Base-by-base conservation (phyloP, 805 yeast species). In the Cyberlindnera americana region DNA sequence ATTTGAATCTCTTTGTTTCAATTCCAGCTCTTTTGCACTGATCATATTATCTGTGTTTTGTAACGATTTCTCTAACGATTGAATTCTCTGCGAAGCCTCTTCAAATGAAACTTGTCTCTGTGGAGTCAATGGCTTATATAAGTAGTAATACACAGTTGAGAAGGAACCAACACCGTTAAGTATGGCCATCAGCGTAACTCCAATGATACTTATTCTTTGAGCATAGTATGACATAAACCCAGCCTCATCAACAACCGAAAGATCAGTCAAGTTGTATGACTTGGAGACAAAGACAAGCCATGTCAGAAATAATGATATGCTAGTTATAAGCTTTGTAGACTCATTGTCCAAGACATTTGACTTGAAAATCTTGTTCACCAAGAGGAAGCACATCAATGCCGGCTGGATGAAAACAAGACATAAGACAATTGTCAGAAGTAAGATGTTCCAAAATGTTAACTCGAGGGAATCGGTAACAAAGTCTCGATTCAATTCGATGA, bases 111-210 rank as follows among this genome's bases (percentile, higher is more conserved):
- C 23, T 7, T 40, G 33, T 9, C 21, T 15, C 18, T 14, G 34
- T 11, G 41, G 34, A 1, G 30, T 36, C 9, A 43, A 23, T 18
- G 28, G 44, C 38, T 43, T 41, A 28, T 41, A 53, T 6, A 53
- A 27, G 24, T 42, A 46, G 35, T 55, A 57, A 37, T 57, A 57
- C 19, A 52, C 51, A 0, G 57, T 53, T 9, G 61, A 57, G 21
- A 45, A 43, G 9, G 61, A 55, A 23, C 60, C 61, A 23, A 57
- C 36, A 1, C 61, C 61, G 34, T 55, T 55, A 23, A 57, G 29
- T 3, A 43, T 35, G 2, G 57, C 50, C 32, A 55, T 55, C 16
- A 57, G 34, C 7, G 59, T 53, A 2, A 57, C 47, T 3, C 61
- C 61, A 37, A 57, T 46, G 21, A 55, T 45, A 8, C 56, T 47